Evolutionary conservation across 192 early-diverging fungal species (phyloP).

Genomic region (Helicostylum pulchrum): DNA sequence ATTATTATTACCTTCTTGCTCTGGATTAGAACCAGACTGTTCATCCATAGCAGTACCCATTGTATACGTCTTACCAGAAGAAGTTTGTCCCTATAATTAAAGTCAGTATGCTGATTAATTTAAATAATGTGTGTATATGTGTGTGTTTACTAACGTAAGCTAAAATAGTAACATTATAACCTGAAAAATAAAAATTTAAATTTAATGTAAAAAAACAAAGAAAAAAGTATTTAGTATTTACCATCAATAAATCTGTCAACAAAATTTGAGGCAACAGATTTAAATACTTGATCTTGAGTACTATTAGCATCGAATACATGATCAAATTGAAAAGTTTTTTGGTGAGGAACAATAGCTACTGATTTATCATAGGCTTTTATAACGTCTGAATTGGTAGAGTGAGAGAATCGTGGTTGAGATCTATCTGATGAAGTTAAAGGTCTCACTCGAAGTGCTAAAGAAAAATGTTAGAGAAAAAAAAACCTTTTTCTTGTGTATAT

Average conservation of each 20-base stretch:
- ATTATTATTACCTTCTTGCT: conserved; percentile 32
- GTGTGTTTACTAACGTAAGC: conserved; percentile 68
- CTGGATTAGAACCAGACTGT: conserved; percentile 14
- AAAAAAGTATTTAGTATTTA: conserved; percentile 9
- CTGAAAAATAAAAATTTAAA: conserved; percentile 42
- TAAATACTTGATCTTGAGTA: conserved; percentile 35
- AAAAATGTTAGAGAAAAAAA: background rate
- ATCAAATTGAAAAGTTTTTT: conserved; percentile 35
- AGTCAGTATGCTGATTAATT: background rate
- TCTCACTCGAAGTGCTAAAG: conserved; percentile 26
- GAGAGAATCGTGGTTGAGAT: conserved; percentile 25
- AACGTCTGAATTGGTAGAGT: conserved; percentile 30
- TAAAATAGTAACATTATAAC: conserved; percentile 92
- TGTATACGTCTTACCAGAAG: conserved; percentile 92
- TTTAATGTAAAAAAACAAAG: conserved; percentile 5
- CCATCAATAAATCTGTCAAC: conserved; percentile 35
- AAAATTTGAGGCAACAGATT: conserved; percentile 18
- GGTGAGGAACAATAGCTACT: conserved; percentile 26
- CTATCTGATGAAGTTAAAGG: conserved; percentile 30
- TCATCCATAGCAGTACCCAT: conserved; percentile 75
- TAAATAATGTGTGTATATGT: background rate
- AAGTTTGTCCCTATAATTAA: conserved; percentile 68
- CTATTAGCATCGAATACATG: conserved; percentile 29
- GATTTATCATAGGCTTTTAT: conserved; percentile 29
- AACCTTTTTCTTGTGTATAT: background rate